These are phyloP conservation scores for Macadamia tetraphylla DNA, from an alignment of 164 flowering plant species.

Conservation along the genomic window DNA sequence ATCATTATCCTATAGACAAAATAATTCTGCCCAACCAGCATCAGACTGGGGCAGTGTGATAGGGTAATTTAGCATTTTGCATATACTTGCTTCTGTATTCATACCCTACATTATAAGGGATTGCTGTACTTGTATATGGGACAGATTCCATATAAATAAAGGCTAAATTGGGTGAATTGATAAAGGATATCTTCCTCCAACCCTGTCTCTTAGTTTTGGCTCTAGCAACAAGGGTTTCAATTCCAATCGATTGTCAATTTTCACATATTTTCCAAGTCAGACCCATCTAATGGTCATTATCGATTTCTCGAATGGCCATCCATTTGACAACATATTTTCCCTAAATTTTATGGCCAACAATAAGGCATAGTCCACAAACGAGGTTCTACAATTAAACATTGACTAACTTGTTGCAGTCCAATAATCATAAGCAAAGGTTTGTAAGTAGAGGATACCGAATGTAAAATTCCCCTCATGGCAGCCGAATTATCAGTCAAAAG, in stretches of 20 bases:
- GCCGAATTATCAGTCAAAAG: slow-evolving; percentile 85
- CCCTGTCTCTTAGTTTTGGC: too few relatives aligned
- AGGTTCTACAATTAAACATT: not conserved
- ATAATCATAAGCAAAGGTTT: slow-evolving; percentile 1
- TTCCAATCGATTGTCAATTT: not conserved
- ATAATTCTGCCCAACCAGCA: too few relatives aligned
- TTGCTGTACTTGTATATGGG: too few relatives aligned
- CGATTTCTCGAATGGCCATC: not conserved
- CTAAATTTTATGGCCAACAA: not conserved
- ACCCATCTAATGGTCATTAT: not conserved
- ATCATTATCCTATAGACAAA: too few relatives aligned
- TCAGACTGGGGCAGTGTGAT: too few relatives aligned
- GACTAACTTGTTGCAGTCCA: not conserved
- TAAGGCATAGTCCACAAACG: not conserved
- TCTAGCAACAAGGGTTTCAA: not conserved
- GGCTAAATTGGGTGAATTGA: too few relatives aligned
- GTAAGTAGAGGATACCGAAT: slow-evolving; percentile 48
- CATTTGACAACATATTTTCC: not conserved
- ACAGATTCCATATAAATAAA: too few relatives aligned
- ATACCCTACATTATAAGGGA: too few relatives aligned
- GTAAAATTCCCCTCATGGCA: slow-evolving; percentile 63
- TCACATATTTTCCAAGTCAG: not conserved
- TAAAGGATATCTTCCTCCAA: too few relatives aligned
- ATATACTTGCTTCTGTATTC: too few relatives aligned
- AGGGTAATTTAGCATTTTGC: too few relatives aligned